phyloP scores from a whole-genome alignment of 2,329 filamentous ascomycete genomes.

The Venturia effusa region DNA sequence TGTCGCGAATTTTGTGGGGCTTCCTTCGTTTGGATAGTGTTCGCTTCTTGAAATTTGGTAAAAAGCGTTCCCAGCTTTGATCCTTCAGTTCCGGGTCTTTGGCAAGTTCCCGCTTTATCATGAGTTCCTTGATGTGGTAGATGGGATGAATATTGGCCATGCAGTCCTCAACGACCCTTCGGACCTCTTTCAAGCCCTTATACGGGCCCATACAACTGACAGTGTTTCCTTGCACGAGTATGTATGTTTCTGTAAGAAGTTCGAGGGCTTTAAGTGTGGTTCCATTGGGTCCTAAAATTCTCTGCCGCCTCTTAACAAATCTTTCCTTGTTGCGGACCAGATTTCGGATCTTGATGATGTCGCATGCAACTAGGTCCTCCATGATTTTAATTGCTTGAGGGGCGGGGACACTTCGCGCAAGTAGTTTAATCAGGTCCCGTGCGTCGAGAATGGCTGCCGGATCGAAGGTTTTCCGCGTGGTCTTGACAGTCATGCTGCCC shows the following conservation, averaged over 20 bases:
- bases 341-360: slow-evolving; percentile 91
- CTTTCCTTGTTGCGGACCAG: slow-evolving; percentile 88
- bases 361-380: slow-evolving; percentile 81
- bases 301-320: slow-evolving; percentile 88
- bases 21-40: slow-evolving; percentile 73
- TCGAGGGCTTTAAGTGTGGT: slow-evolving; percentile 91
- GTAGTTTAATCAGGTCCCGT: slow-evolving; percentile 84
- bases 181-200: slow-evolving; percentile 86
- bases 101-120: slow-evolving; percentile 86
- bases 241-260: slow-evolving; percentile 81
- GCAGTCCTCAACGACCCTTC: slow-evolving; percentile 83
- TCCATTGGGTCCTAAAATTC: slow-evolving; percentile 83
- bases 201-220: slow-evolving; percentile 85
- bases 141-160: slow-evolving; percentile 89
- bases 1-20: slow-evolving; percentile 82
- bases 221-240: slow-evolving; percentile 93
- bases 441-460: slow-evolving; percentile 89
- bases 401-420: slow-evolving; percentile 83
- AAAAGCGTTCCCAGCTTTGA: slow-evolving; percentile 91
- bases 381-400: slow-evolving; percentile 91
- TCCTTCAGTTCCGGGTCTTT: slow-evolving; percentile 78
- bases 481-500: slow-evolving; percentile 94
- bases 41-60: slow-evolving; percentile 94
- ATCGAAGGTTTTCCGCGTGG: slow-evolving; percentile 82
- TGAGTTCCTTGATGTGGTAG: slow-evolving; percentile 90